A percentile compares a stretch with the other conserved stretches of the same genome.
These are phyloP conservation scores for Hypomontagnella monticulosa DNA, from an alignment of 495 filamentous ascomycete genomes.

Conservation along the genomic window DNA sequence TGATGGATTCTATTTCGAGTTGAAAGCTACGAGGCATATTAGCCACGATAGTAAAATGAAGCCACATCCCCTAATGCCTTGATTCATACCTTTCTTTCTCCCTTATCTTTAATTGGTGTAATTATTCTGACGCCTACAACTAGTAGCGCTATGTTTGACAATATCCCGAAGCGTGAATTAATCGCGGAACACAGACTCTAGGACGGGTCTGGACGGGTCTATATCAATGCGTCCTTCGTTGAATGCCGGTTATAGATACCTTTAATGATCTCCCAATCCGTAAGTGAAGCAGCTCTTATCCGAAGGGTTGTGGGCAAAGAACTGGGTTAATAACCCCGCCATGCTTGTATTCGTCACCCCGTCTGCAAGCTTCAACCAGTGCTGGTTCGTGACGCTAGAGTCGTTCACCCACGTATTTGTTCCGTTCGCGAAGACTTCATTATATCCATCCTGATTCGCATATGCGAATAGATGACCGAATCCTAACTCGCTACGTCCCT, in stretches of 20 bases:
- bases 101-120: no score
- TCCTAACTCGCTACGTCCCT: conserved; percentile 44
- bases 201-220: no score
- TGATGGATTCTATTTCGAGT: neutral
- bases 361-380: conserved; percentile 46
- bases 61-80: no score
- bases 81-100: no score
- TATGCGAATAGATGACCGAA: conserved; percentile 25
- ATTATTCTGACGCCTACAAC: no score
- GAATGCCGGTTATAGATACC: neutral
- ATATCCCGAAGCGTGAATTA: no score
- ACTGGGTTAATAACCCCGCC: conserved; percentile 7
- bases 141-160: no score
- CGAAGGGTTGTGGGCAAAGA: conserved; percentile 24
- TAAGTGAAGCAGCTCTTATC: conserved; percentile 19
- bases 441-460: conserved; percentile 45
- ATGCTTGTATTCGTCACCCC: conserved; percentile 33
- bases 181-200: no score
- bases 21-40: no score
- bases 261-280: neutral
- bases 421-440: conserved; percentile 44
- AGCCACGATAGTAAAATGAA: no score
- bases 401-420: conserved; percentile 52
- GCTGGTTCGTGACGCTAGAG: conserved; percentile 41
- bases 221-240: no score